These are phyloP conservation scores for Coemansia sp. DNA, from an alignment of 192 early-diverging fungal genomes.

Conservation along the genomic window DNA sequence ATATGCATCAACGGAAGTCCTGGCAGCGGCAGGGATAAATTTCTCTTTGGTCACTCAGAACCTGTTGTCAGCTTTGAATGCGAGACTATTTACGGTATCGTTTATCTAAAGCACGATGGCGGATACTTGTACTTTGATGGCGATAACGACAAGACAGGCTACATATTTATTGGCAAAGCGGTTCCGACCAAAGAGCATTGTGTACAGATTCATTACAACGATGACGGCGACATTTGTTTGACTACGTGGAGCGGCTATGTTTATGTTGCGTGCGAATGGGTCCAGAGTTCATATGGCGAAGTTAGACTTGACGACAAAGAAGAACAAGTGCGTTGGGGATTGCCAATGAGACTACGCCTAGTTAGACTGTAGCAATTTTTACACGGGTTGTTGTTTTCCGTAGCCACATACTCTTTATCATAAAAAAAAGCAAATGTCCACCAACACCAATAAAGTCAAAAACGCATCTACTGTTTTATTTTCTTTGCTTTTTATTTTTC, in stretches of 20 bases:
- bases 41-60: background rate
- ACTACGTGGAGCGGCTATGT: background rate
- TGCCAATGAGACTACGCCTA: too few species aligned
- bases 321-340: too few species aligned
- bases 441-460: too few species aligned
- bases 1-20: background rate
- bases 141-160: background rate
- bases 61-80: background rate
- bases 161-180: background rate
- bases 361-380: too few species aligned
- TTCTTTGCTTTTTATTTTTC: too few species aligned
- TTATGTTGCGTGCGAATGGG: slow-evolving; percentile 1
- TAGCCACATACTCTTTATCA: too few species aligned
- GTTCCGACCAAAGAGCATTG: background rate
- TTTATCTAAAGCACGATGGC: slow-evolving; percentile 2
- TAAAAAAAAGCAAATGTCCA: too few species aligned
- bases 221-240: background rate
- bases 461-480: too few species aligned
- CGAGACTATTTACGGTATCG: slow-evolving; percentile 5
- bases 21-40: background rate
- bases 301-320: too few species aligned
- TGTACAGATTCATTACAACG: background rate
- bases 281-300: background rate
- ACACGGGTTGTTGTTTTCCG: too few species aligned
- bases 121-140: background rate